Conservation (phyloP, 495 filamentous ascomycete species). For the Haplographium delicatum region DNA sequence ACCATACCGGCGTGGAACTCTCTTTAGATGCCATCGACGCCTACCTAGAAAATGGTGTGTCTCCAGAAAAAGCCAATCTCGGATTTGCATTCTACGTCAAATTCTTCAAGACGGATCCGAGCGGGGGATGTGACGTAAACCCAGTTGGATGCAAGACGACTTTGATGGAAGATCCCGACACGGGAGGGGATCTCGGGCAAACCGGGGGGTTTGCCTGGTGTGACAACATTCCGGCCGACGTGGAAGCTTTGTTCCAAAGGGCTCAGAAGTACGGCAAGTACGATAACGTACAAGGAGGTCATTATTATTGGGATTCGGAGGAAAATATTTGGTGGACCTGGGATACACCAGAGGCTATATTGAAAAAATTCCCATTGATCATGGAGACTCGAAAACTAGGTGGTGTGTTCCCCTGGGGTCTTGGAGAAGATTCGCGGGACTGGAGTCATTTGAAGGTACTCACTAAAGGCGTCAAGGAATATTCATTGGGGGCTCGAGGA, state of each 20-base stretch:
- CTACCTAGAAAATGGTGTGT: constrained; percentile 54
- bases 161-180: constrained; percentile 56
- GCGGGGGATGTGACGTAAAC: constrained; percentile 37
- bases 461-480: constrained; percentile 25
- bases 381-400: constrained; percentile 54
- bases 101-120: constrained; percentile 59
- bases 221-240: constrained; percentile 40
- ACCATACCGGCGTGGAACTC: constrained; percentile 55
- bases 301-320: constrained; percentile 61
- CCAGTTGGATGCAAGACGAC: constrained; percentile 60
- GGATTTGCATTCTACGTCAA: constrained; percentile 73
- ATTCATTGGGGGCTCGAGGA: too few species aligned
- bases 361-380: constrained; percentile 57
- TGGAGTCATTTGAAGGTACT: constrained; percentile 56
- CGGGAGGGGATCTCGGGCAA: constrained; percentile 59
- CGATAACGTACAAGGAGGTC: constrained; percentile 55
- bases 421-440: constrained; percentile 63
- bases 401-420: constrained; percentile 67
- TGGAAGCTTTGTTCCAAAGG: constrained; percentile 42
- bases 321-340: constrained; percentile 69
- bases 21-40: constrained; percentile 51
- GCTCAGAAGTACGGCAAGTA: constrained; percentile 50
- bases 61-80: constrained; percentile 57
- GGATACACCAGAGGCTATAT: constrained; percentile 60
- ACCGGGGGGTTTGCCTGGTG: constrained; percentile 58